These are phyloP conservation scores for Metroxylon sagu DNA, from an alignment of 176 grass and related monocot species.

Conservation along the genomic window DNA sequence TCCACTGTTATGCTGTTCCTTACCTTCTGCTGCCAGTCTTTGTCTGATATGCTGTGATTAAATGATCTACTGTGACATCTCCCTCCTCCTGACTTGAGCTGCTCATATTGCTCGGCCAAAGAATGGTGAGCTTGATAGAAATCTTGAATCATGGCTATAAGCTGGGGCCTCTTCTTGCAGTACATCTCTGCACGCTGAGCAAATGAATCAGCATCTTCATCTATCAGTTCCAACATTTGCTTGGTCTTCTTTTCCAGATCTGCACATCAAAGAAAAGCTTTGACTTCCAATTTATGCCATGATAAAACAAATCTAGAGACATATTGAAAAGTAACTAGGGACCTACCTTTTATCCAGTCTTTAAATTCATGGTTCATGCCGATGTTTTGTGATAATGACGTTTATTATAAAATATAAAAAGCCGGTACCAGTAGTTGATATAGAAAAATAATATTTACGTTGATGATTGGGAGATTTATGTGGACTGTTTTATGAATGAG, in stretches of 20 bases:
- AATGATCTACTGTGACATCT: slow-evolving; percentile 28
- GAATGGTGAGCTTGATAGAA: slow-evolving; percentile 74
- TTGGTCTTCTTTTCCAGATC: slow-evolving; percentile 79
- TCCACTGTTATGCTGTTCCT: slow-evolving; percentile 10
- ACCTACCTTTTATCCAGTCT: no score
- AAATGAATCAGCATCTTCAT: slow-evolving; percentile 83
- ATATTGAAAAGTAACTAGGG: no score
- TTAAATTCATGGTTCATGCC: no score
- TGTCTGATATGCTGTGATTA: slow-evolving; percentile 25
- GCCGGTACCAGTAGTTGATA: no score
- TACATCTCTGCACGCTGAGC: slow-evolving; percentile 92
- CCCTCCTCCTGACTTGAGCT: slow-evolving; percentile 39
- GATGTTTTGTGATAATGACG: no score
- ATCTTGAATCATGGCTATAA: slow-evolving; percentile 73
- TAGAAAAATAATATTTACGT: no score
- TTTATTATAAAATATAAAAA: no score
- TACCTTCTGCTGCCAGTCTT: slow-evolving; percentile 12
- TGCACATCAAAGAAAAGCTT: slow-evolving; percentile 14
- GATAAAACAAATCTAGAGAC: no score
- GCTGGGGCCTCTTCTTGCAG: slow-evolving; percentile 71
- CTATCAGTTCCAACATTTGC: slow-evolving; percentile 77
- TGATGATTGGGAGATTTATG: no score
- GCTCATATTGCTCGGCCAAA: slow-evolving; percentile 63
- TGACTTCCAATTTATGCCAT: no score
- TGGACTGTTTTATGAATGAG: no score